A percentile compares a stretch with the other conserved stretches of the same genome.
Conservation (phyloP, 179 eudicot genomes). For the Corrigiola litoralis region DNA sequence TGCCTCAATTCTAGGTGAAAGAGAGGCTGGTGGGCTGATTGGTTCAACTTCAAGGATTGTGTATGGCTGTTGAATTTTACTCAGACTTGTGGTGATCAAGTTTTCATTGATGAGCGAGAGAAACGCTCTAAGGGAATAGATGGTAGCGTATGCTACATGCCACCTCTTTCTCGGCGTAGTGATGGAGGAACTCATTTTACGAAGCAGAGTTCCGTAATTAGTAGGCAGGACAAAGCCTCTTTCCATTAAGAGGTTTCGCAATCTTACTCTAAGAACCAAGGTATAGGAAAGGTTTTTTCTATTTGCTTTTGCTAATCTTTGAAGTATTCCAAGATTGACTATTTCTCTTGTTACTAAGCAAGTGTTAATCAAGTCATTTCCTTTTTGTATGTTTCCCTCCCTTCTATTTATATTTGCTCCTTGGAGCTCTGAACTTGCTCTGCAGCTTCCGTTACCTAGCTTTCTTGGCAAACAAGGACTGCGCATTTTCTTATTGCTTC, state of each 20-base stretch:
- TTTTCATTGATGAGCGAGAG: slow-evolving; percentile 22
- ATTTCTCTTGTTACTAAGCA: neutral
- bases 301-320: neutral
- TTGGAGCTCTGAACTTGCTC: neutral
- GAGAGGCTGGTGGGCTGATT: slow-evolving; percentile 5
- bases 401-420: neutral
- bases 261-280: neutral
- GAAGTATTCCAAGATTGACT: slow-evolving; percentile 5
- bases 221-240: neutral
- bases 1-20: slow-evolving; percentile 16
- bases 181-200: slow-evolving; percentile 9
- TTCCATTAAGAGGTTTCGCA: neutral
- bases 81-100: neutral
- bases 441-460: slow-evolving; percentile 6
- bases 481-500: too few relatives aligned
- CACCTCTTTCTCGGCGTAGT: slow-evolving; percentile 26
- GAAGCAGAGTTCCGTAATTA: slow-evolving; percentile 10
- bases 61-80: slow-evolving; percentile 10
- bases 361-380: neutral
- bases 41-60: slow-evolving; percentile 18
- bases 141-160: slow-evolving; percentile 26
- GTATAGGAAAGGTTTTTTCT: neutral
- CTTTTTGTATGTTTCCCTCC: neutral
- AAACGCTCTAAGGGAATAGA: slow-evolving; percentile 30
- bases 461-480: neutral